A percentile compares a stretch with the other conserved stretches of the same genome.
phyloP scores from a whole-genome alignment of 2,329 filamentous ascomycete genomes.

The Fusarium nelsonii region DNA sequence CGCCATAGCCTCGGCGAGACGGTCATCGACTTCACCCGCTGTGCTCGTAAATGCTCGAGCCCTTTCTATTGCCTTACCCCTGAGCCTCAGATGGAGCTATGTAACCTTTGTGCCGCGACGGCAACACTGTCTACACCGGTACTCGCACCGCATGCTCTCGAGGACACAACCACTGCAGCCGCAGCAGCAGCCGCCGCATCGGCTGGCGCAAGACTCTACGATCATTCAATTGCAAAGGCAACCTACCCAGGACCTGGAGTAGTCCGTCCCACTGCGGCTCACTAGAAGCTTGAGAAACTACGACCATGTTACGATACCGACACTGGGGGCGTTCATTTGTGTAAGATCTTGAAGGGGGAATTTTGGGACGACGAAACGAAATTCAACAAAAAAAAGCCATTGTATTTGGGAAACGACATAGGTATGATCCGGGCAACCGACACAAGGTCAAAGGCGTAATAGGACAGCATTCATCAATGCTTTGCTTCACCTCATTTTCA shows the following conservation, averaged over 20 bases:
- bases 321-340: slow-evolving; percentile 22
- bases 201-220: slow-evolving; percentile 32
- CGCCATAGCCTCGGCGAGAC: slow-evolving; percentile 47
- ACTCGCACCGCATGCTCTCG: slow-evolving; percentile 42
- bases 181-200: slow-evolving; percentile 25
- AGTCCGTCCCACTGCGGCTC: slow-evolving; percentile 26
- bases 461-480: slow-evolving; percentile 41
- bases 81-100: slow-evolving; percentile 47
- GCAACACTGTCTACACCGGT: slow-evolving; percentile 45
- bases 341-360: slow-evolving; percentile 29
- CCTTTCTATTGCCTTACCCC: slow-evolving; percentile 50
- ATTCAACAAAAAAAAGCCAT: slow-evolving; percentile 15
- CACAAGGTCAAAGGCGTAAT: slow-evolving; percentile 30
- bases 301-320: slow-evolving; percentile 2
- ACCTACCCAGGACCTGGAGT: slow-evolving; percentile 33
- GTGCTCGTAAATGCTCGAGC: slow-evolving; percentile 49
- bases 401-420: slow-evolving; percentile 28
- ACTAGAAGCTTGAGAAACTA: slow-evolving; percentile 16
- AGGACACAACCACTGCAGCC: slow-evolving; percentile 24
- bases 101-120: slow-evolving; percentile 43
- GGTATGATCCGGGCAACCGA: slow-evolving; percentile 23
- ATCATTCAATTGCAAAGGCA: slow-evolving; percentile 36
- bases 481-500: slow-evolving; percentile 14
- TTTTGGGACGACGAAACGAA: slow-evolving; percentile 39
- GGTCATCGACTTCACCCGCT: slow-evolving; percentile 49